phyloP scores from a whole-genome alignment of 1,284 basidiomycete species.

The Porogramme epimiltina region DNA sequence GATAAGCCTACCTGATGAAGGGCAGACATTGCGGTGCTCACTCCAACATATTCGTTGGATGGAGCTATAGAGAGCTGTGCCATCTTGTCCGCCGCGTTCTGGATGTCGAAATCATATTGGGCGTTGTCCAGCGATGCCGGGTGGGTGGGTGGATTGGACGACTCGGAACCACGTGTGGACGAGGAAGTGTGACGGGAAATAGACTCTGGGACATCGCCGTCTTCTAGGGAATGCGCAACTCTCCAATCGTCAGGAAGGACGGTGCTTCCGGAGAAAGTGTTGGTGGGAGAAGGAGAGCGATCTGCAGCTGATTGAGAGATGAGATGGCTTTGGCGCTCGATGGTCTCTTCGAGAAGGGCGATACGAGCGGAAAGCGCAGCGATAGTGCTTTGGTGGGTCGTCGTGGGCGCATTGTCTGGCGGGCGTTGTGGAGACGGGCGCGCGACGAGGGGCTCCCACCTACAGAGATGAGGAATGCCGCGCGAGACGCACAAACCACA shows the following conservation, averaged over 20 bases:
- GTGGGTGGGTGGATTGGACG: not conserved
- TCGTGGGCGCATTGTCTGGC: constrained; percentile 23
- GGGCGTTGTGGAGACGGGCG: constrained; percentile 51
- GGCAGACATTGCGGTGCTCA: constrained; percentile 32
- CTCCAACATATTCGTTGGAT: constrained; percentile 31
- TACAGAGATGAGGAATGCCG: constrained; percentile 53
- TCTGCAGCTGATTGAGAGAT: not conserved
- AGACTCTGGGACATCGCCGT: not conserved
- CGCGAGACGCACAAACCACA: constrained; percentile 53
- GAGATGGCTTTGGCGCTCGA: constrained; percentile 26
- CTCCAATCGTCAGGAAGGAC: not conserved
- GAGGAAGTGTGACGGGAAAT: not conserved
- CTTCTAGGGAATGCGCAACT: no score
- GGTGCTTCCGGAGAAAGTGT: not conserved
- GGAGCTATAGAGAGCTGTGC: constrained; percentile 35
- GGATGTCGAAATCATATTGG: constrained; percentile 30
- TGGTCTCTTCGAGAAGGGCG: constrained; percentile 41
- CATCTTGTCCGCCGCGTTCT: constrained; percentile 32
- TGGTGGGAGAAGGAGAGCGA: not conserved
- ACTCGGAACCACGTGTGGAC: no score
- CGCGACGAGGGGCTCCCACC: constrained; percentile 52
- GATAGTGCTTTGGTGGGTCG: constrained; percentile 31
- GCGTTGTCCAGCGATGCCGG: not conserved
- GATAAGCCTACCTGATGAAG: constrained; percentile 31
- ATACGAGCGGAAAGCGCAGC: constrained; percentile 44